Base-by-base conservation (phyloP, 2,329 filamentous ascomycete genomes). In the Cyphellophora europaea region DNA sequence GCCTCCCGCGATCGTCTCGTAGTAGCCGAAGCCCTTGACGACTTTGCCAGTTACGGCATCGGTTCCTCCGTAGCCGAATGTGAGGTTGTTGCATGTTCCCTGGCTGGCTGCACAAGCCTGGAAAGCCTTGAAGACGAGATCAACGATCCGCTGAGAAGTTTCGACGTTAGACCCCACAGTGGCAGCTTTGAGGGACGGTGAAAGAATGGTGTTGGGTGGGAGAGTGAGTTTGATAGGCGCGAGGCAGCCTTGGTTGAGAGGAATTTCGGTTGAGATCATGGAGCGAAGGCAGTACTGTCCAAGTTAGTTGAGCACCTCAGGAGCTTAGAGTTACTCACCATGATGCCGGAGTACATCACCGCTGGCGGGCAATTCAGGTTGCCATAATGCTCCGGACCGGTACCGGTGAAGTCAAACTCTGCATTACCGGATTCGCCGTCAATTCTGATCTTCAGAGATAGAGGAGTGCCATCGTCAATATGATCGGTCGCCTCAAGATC, bases 1-100 rank as follows among this genome's bases (percentile, higher is more conserved):
- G 1, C 84, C 84, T 25, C 84, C 83, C 0, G 80, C 79, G 43
- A 91, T 87, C 5, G 83, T 89, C 57, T 91, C 84, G 55, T 82
- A 82, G 52, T 87, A 88, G 0, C 82, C 82, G 50, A 86, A 86
- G 0, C 81, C 42, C 31, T 35, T 17, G 11, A 27, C 36, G 31
- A 19, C 11, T 27, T 38, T 18, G 32, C 19, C 36, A 23, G 4
- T 36, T 25, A n/a, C n/a, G 12, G 17, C 37, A 11, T 36, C 23
- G 4, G 27, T 36, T 11, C 42, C 48, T 16, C 49, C 46, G 5
- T 30, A 36, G 16, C 52, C 52, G 27, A 55, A 54, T n/a, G 49
- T 49, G 3, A 56, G 33, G 31, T 48, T 52, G 39, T 56, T 56
- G 36, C 47, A 43, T 19, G 43, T 45, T 0, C 53, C 53, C 27